Percentiles rank a stretch among this genome's conserved stretches.
phyloP scores from a whole-genome alignment of 2,329 filamentous ascomycete species.

The Apiospora hydei region DNA sequence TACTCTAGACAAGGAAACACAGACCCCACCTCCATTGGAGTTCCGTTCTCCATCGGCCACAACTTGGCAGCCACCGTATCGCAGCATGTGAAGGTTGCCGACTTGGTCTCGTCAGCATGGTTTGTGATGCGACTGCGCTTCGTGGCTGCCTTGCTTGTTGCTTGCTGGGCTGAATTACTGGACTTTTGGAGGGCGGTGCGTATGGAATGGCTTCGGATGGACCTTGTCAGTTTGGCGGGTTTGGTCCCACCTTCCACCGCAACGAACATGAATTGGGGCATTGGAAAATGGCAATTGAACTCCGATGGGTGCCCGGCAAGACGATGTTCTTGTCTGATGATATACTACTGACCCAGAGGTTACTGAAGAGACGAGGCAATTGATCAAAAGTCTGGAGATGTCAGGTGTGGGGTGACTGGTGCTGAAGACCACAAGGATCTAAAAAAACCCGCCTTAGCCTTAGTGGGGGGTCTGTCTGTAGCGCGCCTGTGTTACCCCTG shows the following conservation, averaged over 20 bases:
- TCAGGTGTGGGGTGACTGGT: background rate
- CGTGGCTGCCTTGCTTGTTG: background rate
- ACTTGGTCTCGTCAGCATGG: background rate
- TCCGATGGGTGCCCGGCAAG: background rate
- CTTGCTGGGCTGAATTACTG: background rate
- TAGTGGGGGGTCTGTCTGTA: background rate
- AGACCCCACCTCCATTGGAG: background rate
- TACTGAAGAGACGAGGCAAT: background rate
- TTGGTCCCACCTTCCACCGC: conserved; percentile 4
- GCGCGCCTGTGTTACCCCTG: background rate
- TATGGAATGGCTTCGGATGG: conserved; percentile 24
- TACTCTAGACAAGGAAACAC: background rate
- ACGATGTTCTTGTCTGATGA: too few species aligned
- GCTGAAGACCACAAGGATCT: background rate
- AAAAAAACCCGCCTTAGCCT: background rate
- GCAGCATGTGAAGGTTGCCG: background rate
- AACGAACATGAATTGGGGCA: conserved; percentile 22
- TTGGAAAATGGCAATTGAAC: background rate
- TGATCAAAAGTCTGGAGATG: background rate
- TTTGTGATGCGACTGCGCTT: background rate
- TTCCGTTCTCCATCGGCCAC: background rate
- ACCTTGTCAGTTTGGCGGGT: background rate
- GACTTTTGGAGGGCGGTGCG: conserved; percentile 15
- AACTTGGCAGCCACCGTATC: background rate
- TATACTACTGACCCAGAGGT: background rate